Evolutionary conservation across 73 alveolate species (phyloP).

Genomic region (Urostyla sp.): DNA sequence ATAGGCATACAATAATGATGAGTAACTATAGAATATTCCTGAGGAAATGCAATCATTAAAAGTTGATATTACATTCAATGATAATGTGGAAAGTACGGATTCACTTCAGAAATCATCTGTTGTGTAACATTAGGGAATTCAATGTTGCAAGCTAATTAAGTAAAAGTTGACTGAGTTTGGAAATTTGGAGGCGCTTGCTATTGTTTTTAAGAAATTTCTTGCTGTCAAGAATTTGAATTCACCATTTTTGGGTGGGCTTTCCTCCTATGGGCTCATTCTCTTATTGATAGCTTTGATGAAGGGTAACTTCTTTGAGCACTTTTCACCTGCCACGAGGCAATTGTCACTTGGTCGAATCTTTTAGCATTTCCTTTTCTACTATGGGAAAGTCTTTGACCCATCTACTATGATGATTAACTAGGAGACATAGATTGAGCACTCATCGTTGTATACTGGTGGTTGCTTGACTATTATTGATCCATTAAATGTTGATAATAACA

Average conservation of each 20-base stretch:
- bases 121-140: slow-evolving; percentile 31
- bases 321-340: not conserved
- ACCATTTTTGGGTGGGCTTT: slow-evolving; percentile 41
- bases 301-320: slow-evolving; percentile 4
- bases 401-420: slow-evolving; percentile 13
- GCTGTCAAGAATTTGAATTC: slow-evolving; percentile 48
- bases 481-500: slow-evolving; percentile 9
- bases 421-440: slow-evolving; percentile 6
- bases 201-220: slow-evolving; percentile 34
- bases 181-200: slow-evolving; percentile 1
- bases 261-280: slow-evolving; percentile 31
- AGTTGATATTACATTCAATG: slow-evolving; percentile 45
- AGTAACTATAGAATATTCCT: not conserved
- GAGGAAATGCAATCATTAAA: slow-evolving; percentile 44
- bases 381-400: slow-evolving; percentile 27
- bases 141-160: slow-evolving; percentile 42
- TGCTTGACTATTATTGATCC: slow-evolving; percentile 34
- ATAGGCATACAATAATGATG: not conserved
- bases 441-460: not conserved
- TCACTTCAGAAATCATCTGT: not conserved
- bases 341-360: slow-evolving; percentile 42
- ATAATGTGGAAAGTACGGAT: not conserved
- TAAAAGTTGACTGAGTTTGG: slow-evolving; percentile 31
- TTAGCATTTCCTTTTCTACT: slow-evolving; percentile 17
- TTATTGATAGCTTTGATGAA: slow-evolving; percentile 20